phyloP scores from a whole-genome alignment of 345 rosid genomes.

The Populus tremula region DNA sequence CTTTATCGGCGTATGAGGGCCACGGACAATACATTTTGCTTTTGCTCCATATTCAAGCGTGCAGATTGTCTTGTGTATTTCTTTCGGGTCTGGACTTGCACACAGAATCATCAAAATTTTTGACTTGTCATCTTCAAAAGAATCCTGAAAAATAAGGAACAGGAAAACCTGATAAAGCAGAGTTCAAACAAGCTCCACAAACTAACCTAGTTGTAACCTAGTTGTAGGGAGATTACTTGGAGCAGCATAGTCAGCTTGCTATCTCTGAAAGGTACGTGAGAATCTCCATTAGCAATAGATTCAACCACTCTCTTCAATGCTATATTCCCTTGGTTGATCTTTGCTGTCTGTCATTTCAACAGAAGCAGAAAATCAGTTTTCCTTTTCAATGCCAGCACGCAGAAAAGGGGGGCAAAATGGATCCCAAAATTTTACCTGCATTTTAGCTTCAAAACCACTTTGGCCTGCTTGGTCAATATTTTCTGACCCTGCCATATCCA shows the following conservation, averaged over 20 bases:
- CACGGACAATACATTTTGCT: constrained; percentile 92
- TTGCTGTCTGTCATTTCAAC: constrained; percentile 66
- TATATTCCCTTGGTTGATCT: constrained; percentile 92
- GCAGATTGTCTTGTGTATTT: constrained; percentile 90
- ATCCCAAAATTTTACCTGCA: constrained; percentile 60
- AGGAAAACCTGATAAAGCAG: neutral
- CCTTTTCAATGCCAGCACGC: neutral
- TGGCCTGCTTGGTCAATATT: constrained; percentile 98
- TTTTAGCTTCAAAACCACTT: constrained; percentile 84
- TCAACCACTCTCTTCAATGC: constrained; percentile 96
- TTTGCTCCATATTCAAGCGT: constrained; percentile 97
- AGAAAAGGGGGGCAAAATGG: neutral
- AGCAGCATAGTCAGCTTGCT: constrained; percentile 94
- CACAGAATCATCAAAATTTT: constrained; percentile 92
- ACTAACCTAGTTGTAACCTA: neutral
- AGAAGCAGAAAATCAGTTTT: constrained; percentile 15
- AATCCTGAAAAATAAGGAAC: constrained; percentile 54
- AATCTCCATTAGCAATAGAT: constrained; percentile 96
- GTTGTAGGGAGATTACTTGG: constrained; percentile 45
- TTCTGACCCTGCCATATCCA: constrained; percentile 99
- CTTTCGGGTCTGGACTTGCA: constrained; percentile 96
- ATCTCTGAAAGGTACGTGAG: constrained; percentile 97
- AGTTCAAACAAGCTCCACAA: neutral
- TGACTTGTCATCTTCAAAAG: constrained; percentile 93
- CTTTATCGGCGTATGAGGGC: constrained; percentile 68